phyloP scores from a whole-genome alignment of 495 filamentous ascomycete species.

The Aspergillus asperescens region DNA sequence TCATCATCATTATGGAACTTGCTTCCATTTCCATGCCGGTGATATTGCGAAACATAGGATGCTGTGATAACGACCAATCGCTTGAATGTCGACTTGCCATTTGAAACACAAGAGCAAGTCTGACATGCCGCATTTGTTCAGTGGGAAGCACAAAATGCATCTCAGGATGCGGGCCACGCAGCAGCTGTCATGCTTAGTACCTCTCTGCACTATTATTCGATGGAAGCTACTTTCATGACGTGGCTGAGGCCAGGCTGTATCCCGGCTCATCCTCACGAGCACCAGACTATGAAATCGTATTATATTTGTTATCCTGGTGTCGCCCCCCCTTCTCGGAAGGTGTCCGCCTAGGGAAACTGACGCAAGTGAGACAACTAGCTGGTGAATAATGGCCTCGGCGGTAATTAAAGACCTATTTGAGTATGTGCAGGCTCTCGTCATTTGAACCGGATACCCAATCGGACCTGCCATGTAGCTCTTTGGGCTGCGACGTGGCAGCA shows the following conservation, averaged over 20 bases:
- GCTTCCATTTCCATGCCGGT: background rate
- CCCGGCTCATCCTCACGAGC: background rate
- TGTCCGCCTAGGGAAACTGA: background rate
- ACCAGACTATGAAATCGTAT: background rate
- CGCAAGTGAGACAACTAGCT: background rate
- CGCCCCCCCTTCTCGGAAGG: background rate
- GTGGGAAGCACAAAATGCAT: constrained; percentile 9
- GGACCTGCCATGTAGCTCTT: constrained; percentile 9
- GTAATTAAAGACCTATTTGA: background rate
- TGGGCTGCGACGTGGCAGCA: constrained; percentile 6
- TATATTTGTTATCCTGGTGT: background rate
- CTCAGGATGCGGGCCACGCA: constrained; percentile 13
- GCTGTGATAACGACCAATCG: constrained; percentile 6
- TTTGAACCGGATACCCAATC: constrained; percentile 5
- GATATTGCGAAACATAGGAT: background rate
- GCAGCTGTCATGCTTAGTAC: constrained; percentile 9
- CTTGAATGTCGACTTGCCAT: background rate
- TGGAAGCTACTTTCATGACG: constrained; percentile 3
- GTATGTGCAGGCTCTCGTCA: background rate
- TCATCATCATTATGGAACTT: background rate
- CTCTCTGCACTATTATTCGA: constrained; percentile 9
- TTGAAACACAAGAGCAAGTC: constrained; percentile 7
- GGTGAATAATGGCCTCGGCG: background rate
- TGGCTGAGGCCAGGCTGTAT: constrained; percentile 7
- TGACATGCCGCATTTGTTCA: background rate